These are phyloP conservation scores for Ceratocystis papillata DNA, from an alignment of 2,329 filamentous ascomycete species.

Conservation along the genomic window DNA sequence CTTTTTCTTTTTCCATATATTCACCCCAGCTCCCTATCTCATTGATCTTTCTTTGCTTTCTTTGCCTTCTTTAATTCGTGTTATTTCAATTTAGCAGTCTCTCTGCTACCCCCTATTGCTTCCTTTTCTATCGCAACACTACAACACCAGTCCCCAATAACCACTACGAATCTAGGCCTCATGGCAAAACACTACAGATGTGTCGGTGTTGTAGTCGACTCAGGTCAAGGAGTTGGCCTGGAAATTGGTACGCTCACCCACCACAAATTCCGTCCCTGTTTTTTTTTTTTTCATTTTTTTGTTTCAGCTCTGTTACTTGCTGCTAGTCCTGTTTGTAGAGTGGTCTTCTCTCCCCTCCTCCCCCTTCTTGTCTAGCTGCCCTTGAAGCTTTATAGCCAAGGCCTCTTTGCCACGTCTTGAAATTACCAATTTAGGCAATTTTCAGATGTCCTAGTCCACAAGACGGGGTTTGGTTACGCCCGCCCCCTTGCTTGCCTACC, in stretches of 20 bases:
- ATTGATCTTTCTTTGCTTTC: background rate
- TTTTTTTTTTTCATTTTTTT: background rate
- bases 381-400: background rate
- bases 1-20: slow-evolving; percentile 14
- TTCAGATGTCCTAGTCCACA: background rate
- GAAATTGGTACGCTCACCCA: slow-evolving; percentile 3
- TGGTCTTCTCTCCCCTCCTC: background rate
- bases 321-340: background rate
- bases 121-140: background rate
- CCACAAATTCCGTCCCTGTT: background rate
- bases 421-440: slow-evolving; percentile 11
- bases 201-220: slow-evolving; percentile 14
- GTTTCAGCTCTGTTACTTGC: background rate
- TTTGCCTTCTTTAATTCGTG: background rate
- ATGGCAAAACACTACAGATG: slow-evolving; percentile 6
- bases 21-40: background rate
- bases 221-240: slow-evolving; percentile 10
- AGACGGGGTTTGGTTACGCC: background rate
- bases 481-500: background rate
- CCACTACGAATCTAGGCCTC: background rate
- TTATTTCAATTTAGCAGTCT: background rate
- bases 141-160: background rate
- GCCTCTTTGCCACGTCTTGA: background rate
- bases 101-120: background rate
- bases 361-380: background rate